Evolutionary conservation across 2,329 filamentous ascomycete genomes (phyloP).

Genomic region (Calonectria henricotiae): DNA sequence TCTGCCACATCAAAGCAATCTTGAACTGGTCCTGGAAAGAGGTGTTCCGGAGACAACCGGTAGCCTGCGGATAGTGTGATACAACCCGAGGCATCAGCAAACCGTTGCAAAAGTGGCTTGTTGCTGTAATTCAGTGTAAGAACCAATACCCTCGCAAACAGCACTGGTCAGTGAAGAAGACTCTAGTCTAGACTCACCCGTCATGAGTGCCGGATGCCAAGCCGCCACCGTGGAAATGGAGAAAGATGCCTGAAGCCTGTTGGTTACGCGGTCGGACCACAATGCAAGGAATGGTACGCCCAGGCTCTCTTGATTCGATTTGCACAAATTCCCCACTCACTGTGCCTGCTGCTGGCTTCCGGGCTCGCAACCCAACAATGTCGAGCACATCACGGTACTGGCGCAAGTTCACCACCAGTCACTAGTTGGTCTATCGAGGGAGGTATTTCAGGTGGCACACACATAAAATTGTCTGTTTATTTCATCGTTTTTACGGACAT

Average conservation of each 20-base stretch:
- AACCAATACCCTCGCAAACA: neutral
- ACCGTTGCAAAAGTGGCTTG: constrained; percentile 29
- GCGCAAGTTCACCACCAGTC: neutral
- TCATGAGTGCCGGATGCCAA: constrained; percentile 25
- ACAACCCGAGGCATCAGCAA: constrained; percentile 29
- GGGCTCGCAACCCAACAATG: constrained; percentile 6
- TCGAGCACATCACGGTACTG: constrained; percentile 15
- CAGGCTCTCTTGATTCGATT: constrained; percentile 24
- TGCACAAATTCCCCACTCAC: constrained; percentile 13
- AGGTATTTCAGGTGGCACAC: neutral
- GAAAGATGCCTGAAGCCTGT: constrained; percentile 20
- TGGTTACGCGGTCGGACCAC: constrained; percentile 6
- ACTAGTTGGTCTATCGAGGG: neutral
- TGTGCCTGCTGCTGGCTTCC: neutral
- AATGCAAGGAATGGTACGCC: constrained; percentile 22
- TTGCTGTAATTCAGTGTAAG: neutral
- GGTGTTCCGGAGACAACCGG: constrained; percentile 73
- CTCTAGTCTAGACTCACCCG: constrained; percentile 2
- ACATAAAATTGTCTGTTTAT: constrained; percentile 21
- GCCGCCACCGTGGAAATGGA: constrained; percentile 33
- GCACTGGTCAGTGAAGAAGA: neutral
- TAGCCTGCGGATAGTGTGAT: constrained; percentile 71
- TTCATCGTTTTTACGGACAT: constrained; percentile 20
- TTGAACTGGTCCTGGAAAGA: constrained; percentile 69
- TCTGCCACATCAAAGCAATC: constrained; percentile 73